Percentiles rank a stretch among this genome's conserved stretches.
Evolutionary conservation across 2,329 filamentous ascomycete genomes (phyloP).

Genomic region (Pyrenochaeta sp.): DNA sequence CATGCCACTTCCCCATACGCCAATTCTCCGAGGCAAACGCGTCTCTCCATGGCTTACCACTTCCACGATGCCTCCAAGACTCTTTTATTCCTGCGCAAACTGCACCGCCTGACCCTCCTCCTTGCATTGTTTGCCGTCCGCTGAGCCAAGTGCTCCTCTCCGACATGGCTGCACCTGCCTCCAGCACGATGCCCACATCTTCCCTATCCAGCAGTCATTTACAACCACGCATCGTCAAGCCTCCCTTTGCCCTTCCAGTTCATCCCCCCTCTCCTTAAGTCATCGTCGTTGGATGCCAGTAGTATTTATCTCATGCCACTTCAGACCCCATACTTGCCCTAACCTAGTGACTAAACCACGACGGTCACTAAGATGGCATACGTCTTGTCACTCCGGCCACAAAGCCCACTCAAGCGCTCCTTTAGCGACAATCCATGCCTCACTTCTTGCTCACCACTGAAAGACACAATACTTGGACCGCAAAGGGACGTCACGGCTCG

Average conservation of each 20-base stretch:
- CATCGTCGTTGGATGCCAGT: conserved; percentile 38
- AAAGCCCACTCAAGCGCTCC: conserved; percentile 52
- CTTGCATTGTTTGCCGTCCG: conserved; percentile 8
- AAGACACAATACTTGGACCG: conserved; percentile 31
- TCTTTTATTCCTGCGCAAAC: conserved; percentile 25
- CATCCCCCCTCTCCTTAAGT: conserved; percentile 38
- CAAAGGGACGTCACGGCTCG: conserved; percentile 39
- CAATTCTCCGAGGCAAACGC: conserved; percentile 6
- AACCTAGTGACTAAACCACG: conserved; percentile 30
- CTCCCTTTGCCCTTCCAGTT: conserved; percentile 18
- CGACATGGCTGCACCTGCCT: conserved; percentile 33
- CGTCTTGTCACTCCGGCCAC: conserved; percentile 50
- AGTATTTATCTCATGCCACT: conserved; percentile 51
- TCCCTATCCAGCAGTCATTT: conserved; percentile 15
- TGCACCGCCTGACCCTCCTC: conserved; percentile 29
- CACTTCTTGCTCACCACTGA: conserved; percentile 43
- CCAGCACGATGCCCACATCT: conserved; percentile 14
- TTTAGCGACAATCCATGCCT: conserved; percentile 53
- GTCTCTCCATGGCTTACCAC: not conserved
- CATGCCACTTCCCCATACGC: conserved; percentile 14
- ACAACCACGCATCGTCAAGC: conserved; percentile 15
- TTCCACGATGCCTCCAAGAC: not conserved
- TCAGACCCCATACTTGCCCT: conserved; percentile 26
- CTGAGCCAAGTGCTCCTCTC: conserved; percentile 9
- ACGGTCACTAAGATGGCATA: conserved; percentile 45